phyloP scores from a whole-genome alignment of 2,329 filamentous ascomycete species.

The Aspergillus tanneri region DNA sequence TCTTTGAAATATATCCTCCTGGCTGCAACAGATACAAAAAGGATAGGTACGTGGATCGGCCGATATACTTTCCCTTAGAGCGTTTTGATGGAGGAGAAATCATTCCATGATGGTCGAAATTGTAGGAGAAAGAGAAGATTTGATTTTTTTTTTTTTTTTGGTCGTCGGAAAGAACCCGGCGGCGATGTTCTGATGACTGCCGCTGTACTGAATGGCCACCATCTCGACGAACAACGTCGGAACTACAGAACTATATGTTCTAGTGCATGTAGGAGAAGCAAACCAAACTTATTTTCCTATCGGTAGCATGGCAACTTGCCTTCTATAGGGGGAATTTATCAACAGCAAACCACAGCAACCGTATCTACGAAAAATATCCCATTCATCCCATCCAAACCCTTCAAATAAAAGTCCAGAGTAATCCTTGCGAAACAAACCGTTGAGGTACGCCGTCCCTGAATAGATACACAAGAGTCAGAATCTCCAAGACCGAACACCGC shows the following conservation, averaged over 20 bases:
- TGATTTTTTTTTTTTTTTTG: background rate
- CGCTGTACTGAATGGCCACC: background rate
- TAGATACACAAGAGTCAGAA: constrained; percentile 17
- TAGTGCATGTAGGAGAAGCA: background rate
- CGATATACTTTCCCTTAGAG: no score
- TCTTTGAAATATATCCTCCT: background rate
- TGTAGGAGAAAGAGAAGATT: background rate
- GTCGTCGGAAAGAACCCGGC: background rate
- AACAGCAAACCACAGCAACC: background rate
- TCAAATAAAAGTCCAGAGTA: constrained; percentile 10
- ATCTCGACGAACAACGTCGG: no score
- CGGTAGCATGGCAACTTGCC: background rate
- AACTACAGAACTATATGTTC: no score
- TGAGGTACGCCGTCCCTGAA: constrained; percentile 30
- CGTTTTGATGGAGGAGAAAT: background rate
- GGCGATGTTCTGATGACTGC: background rate
- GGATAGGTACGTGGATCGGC: background rate
- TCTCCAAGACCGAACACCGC: constrained; percentile 32
- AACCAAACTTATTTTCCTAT: background rate
- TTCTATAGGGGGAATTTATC: background rate
- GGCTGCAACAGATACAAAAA: background rate
- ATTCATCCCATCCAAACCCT: constrained; percentile 6
- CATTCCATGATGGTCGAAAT: no score
- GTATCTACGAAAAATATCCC: constrained; percentile 2
- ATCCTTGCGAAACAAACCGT: constrained; percentile 16